Evolutionary conservation across 306 rosid species (phyloP).

Genomic region (Cyclanthera cordifolia): DNA sequence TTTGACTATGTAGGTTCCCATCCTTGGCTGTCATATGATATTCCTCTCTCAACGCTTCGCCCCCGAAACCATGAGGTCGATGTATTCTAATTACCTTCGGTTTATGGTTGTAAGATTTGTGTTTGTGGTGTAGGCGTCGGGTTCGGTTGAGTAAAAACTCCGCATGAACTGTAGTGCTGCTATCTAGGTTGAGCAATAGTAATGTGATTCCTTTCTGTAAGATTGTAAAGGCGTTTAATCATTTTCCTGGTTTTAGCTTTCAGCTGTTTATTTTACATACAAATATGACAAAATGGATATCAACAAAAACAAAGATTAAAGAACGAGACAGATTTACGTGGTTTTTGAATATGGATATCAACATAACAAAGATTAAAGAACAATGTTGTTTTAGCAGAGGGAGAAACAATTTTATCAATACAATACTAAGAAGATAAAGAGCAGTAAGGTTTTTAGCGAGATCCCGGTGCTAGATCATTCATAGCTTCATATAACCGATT

Average conservation of each 20-base stretch:
- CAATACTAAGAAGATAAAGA: too few relatives aligned
- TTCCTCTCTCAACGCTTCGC: slow-evolving; percentile 45
- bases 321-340: too few relatives aligned
- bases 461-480: too few relatives aligned
- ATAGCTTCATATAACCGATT: too few relatives aligned
- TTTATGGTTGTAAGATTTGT: slow-evolving; percentile 5
- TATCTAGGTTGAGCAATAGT: slow-evolving; percentile 58
- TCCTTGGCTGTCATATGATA: slow-evolving; percentile 64
- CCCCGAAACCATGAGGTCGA: slow-evolving; percentile 7
- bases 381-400: too few relatives aligned
- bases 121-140: slow-evolving; percentile 22
- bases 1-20: slow-evolving; percentile 67
- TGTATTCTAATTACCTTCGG: slow-evolving; percentile 16
- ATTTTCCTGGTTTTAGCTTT: not conserved
- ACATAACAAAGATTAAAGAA: too few relatives aligned
- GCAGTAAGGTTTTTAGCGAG: too few relatives aligned
- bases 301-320: not conserved
- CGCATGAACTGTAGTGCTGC: slow-evolving; percentile 31
- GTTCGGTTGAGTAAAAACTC: slow-evolving; percentile 22
- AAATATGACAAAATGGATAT: not conserved
- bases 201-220: slow-evolving; percentile 72
- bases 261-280: not conserved
- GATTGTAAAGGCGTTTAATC: slow-evolving; percentile 8
- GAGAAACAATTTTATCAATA: too few relatives aligned
- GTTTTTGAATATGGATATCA: too few relatives aligned